Percentiles rank a stretch among this genome's conserved stretches.
Conservation (phyloP, 2,329 filamentous ascomycete species). For the Sclerotinia subarctica region DNA sequence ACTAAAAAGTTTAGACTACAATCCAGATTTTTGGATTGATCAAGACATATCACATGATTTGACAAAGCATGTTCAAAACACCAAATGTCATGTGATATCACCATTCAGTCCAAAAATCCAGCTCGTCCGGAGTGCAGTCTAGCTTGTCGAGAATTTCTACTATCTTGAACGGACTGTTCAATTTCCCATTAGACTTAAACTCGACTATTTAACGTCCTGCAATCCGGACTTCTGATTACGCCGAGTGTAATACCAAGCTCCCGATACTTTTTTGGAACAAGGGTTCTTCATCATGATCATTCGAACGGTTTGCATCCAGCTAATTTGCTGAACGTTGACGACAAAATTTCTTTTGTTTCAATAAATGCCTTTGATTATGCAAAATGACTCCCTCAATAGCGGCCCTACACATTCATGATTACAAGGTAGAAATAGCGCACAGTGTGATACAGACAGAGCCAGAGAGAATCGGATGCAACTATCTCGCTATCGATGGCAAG, state of each 20-base stretch:
- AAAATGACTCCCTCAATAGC: background rate
- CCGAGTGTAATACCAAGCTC: background rate
- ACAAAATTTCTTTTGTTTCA: background rate
- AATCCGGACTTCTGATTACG: background rate
- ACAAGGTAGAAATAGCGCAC: background rate
- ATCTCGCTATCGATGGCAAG: background rate
- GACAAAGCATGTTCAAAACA: too few relatives aligned
- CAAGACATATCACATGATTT: too few relatives aligned
- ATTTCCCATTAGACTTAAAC: too few relatives aligned
- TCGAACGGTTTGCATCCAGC: background rate
- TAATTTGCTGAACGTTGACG: background rate
- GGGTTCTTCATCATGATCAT: background rate
- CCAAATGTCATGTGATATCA: too few relatives aligned
- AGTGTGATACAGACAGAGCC: background rate
- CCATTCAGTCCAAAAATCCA: too few relatives aligned
- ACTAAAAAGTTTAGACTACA: too few relatives aligned
- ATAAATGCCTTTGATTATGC: background rate
- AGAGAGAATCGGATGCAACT: background rate
- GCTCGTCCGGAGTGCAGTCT: too few relatives aligned
- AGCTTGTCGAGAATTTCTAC: too few relatives aligned
- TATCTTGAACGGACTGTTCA: too few relatives aligned
- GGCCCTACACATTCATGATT: background rate
- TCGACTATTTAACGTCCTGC: too few relatives aligned
- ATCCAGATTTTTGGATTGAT: too few relatives aligned
- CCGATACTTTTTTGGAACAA: background rate